A percentile compares a stretch with the other conserved stretches of the same genome.
phyloP scores from a whole-genome alignment of 2,329 filamentous ascomycete species.

The Epicoccum nigrum region DNA sequence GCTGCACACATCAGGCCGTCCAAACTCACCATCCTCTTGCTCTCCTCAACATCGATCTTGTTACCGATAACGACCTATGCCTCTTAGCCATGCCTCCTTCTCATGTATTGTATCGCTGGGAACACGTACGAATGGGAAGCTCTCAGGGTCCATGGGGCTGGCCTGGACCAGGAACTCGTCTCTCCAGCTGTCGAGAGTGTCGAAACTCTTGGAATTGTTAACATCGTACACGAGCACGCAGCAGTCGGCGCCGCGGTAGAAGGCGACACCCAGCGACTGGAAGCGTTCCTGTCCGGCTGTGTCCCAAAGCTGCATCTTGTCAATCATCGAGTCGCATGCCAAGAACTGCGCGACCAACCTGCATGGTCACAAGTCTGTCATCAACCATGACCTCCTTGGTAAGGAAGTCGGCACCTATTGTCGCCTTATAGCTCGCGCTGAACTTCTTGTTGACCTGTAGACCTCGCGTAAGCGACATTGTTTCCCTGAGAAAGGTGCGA shows the following conservation, averaged over 20 bases:
- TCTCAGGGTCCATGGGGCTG: conserved; percentile 93
- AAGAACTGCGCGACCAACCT: conserved; percentile 63
- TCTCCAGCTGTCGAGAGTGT: conserved; percentile 96
- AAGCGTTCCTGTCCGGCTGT: conserved; percentile 97
- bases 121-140: conserved; percentile 84
- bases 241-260: conserved; percentile 97
- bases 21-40: conserved; percentile 79
- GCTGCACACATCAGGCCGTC: neutral
- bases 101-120: neutral
- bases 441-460: conserved; percentile 99
- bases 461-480: conserved; percentile 16
- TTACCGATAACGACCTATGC: conserved; percentile 89
- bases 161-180: conserved; percentile 99
- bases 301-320: conserved; percentile 79
- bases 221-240: conserved; percentile 98
- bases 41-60: conserved; percentile 99
- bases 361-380: conserved; percentile 97
- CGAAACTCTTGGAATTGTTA: conserved; percentile 99
- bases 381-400: conserved; percentile 98
- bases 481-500: neutral
- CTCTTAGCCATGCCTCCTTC: conserved; percentile 20
- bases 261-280: conserved; percentile 94
- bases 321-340: conserved; percentile 16
- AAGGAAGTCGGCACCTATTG: conserved; percentile 97
- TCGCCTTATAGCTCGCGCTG: conserved; percentile 99